Evolutionary conservation across 73 alveolate species (phyloP).

Genomic region (Diophrys sp.): DNA sequence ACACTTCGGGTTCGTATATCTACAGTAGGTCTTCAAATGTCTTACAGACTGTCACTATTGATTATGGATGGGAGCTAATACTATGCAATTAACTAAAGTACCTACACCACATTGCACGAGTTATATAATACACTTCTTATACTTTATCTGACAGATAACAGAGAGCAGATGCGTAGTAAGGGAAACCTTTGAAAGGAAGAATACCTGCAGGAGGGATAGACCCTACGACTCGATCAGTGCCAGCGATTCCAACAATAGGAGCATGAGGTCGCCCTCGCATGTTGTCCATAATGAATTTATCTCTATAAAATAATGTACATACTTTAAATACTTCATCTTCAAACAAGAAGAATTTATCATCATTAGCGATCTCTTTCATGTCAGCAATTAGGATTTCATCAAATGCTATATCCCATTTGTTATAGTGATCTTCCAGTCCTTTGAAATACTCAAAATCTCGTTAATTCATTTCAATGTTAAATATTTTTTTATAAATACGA

Average conservation of each 20-base stretch:
- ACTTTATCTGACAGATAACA: constrained; percentile 43
- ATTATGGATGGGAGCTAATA: constrained; percentile 37
- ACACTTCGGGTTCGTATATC: constrained; percentile 57
- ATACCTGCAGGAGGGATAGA: constrained; percentile 68
- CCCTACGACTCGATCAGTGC: constrained; percentile 57
- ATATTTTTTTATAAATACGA: constrained; percentile 47
- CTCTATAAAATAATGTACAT: constrained; percentile 50
- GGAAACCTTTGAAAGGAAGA: constrained; percentile 52
- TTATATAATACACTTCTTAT: constrained; percentile 49
- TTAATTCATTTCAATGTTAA: constrained; percentile 51
- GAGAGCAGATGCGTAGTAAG: constrained; percentile 48
- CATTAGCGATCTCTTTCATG: constrained; percentile 57
- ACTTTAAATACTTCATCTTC: constrained; percentile 48
- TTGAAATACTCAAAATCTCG: constrained; percentile 56
- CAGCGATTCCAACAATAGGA: constrained; percentile 57
- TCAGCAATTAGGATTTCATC: constrained; percentile 54
- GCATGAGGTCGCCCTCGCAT: constrained; percentile 56
- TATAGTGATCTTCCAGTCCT: constrained; percentile 41
- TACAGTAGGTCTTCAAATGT: constrained; percentile 58
- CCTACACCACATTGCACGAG: constrained; percentile 53
- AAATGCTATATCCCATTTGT: constrained; percentile 65
- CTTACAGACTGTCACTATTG: constrained; percentile 45
- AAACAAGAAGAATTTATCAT: constrained; percentile 63
- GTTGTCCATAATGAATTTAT: constrained; percentile 46
- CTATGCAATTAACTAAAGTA: constrained; percentile 55